Conservation (phyloP, 2,329 filamentous ascomycete genomes). For the Stromatinia cepivora region DNA sequence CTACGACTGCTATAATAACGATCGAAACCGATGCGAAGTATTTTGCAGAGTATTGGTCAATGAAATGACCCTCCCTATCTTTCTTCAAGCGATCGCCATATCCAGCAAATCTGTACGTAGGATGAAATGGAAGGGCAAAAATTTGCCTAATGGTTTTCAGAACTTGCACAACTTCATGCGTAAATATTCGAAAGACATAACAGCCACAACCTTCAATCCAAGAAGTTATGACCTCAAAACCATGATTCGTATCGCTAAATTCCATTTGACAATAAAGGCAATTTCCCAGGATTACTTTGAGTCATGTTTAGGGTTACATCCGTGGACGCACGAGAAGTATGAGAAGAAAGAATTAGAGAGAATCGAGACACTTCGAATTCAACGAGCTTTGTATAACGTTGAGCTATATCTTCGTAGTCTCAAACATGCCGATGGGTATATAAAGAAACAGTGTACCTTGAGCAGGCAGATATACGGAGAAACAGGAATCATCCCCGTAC, state of each 20-base stretch:
- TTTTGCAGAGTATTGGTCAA: neutral
- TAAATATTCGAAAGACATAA: neutral
- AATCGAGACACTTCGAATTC: neutral
- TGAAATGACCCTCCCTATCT: slow-evolving; percentile 11
- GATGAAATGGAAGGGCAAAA: neutral
- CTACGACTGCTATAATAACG: neutral
- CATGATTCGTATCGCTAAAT: neutral
- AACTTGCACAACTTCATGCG: neutral
- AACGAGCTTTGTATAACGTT: neutral
- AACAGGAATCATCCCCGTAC: fast-evolving
- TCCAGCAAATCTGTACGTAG: neutral
- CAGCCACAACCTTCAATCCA: neutral
- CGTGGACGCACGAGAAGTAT: neutral
- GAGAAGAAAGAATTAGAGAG: neutral
- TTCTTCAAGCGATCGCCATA: neutral
- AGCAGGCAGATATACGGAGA: neutral
- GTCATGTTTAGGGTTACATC: neutral
- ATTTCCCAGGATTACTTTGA: neutral
- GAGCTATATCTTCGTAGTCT: neutral
- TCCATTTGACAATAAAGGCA: slow-evolving; percentile 3
- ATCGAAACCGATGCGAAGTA: neutral
- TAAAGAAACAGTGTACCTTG: too few relatives aligned
- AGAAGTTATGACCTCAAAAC: neutral
- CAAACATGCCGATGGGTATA: neutral
- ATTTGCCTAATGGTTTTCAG: neutral